Evolutionary conservation across 257 asterid genomes (phyloP).

Genomic region (Capsicum pubescens): DNA sequence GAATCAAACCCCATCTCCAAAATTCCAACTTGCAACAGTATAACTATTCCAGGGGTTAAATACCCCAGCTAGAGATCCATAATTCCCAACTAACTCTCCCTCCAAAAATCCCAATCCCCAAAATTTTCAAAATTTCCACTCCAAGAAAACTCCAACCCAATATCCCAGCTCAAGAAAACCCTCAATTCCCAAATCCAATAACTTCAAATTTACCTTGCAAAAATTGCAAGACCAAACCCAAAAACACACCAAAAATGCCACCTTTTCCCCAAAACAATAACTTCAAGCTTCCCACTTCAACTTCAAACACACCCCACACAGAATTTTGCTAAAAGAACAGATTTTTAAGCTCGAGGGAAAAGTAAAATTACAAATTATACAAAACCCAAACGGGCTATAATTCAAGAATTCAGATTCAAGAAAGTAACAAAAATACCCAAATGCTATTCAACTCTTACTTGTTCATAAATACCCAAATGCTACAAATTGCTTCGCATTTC

Average conservation of each 20-base stretch:
- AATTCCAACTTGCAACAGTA: constrained; percentile 39
- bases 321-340: constrained; percentile 8
- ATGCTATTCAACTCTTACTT: constrained; percentile 45
- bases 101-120: constrained; percentile 49
- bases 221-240: constrained; percentile 37
- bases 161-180: constrained; percentile 12
- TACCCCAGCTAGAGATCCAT: constrained; percentile 60
- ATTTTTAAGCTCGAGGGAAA: constrained; percentile 29
- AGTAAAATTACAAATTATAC: constrained; percentile 24
- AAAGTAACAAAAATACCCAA: constrained; percentile 25
- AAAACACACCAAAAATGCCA: constrained; percentile 29
- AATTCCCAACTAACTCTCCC: constrained; percentile 64
- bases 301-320: constrained; percentile 10
- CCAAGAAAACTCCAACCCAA: no score
- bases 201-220: constrained; percentile 31
- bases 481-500: constrained; percentile 55
- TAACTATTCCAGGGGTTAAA: constrained; percentile 39
- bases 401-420: constrained; percentile 47
- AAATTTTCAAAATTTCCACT: constrained; percentile 38
- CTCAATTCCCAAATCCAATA: constrained; percentile 32
- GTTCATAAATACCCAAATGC: constrained; percentile 47
- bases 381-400: background rate
- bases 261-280: background rate
- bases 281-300: constrained; percentile 35
- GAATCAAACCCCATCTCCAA: constrained; percentile 57